Evolutionary conservation across 1,139 yeast species (phyloP).

Genomic region (Kurtzmaniella quercitrusa): DNA sequence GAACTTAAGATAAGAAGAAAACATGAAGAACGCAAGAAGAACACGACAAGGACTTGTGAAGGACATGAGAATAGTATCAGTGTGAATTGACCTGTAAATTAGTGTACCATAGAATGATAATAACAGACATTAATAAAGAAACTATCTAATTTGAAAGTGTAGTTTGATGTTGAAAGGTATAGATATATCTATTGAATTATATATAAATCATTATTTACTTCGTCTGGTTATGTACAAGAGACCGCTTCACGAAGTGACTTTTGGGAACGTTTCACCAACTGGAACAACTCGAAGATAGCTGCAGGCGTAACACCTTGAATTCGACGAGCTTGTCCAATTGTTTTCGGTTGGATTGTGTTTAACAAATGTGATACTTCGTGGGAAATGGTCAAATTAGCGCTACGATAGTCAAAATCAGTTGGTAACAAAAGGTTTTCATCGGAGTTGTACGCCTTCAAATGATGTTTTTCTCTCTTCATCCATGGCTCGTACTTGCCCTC

Average conservation of each 20-base stretch:
- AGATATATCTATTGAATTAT: neutral
- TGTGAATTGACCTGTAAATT: constrained; percentile 1
- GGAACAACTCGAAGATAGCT: constrained; percentile 64
- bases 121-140: neutral
- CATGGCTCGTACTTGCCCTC: constrained; percentile 85
- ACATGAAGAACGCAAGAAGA: too few species aligned
- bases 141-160: neutral
- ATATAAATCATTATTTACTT: neutral
- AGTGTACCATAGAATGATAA: constrained; percentile 5
- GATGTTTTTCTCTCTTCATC: constrained; percentile 65
- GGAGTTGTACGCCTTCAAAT: constrained; percentile 71
- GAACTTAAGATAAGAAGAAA: too few species aligned
- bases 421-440: constrained; percentile 79
- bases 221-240: constrained; percentile 1
- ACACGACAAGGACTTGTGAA: too few species aligned
- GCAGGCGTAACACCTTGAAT: constrained; percentile 94
- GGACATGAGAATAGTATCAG: too few species aligned
- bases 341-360: constrained; percentile 75
- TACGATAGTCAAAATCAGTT: constrained; percentile 53
- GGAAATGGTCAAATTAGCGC: constrained; percentile 50
- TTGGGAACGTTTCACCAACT: constrained; percentile 33
- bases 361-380: constrained; percentile 70
- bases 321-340: constrained; percentile 92
- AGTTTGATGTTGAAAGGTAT: neutral
- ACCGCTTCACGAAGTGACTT: constrained; percentile 11